A percentile compares a stretch with the other conserved stretches of the same genome.
phyloP scores from a whole-genome alignment of 495 filamentous ascomycete genomes.

The Aeminium ludgeri region DNA sequence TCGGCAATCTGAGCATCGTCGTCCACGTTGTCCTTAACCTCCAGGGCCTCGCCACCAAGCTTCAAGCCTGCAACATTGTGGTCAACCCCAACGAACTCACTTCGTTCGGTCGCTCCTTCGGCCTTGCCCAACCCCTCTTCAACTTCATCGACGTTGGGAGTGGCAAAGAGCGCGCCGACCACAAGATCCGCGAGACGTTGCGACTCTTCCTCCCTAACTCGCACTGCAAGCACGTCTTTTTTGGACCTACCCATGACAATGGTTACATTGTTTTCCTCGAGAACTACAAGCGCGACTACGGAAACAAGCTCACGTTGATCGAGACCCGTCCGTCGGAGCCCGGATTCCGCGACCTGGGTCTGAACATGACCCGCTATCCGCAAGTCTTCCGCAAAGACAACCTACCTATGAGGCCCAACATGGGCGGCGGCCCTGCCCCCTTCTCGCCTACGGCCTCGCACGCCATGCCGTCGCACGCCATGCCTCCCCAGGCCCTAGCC shows the following conservation, averaged over 20 bases:
- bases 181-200: constrained; percentile 26
- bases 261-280: constrained; percentile 26
- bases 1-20: constrained; percentile 20
- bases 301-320: constrained; percentile 21
- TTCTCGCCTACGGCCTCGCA: too few species aligned
- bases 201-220: constrained; percentile 24
- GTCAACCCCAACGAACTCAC: constrained; percentile 17
- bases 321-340: constrained; percentile 17
- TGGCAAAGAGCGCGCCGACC: constrained; percentile 27
- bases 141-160: constrained; percentile 26
- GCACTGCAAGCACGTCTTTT: constrained; percentile 28
- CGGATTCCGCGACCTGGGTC: constrained; percentile 21
- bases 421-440: too few species aligned
- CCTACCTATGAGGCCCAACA: constrained; percentile 7
- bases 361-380: constrained; percentile 16
- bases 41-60: constrained; percentile 22
- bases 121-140: constrained; percentile 24
- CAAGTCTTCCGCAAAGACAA: constrained; percentile 15
- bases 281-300: constrained; percentile 18
- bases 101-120: constrained; percentile 23
- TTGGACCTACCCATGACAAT: constrained; percentile 26
- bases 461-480: too few species aligned
- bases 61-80: constrained; percentile 18
- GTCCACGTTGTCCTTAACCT: constrained; percentile 24
- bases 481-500: too few species aligned